These are phyloP conservation scores for Globisporangium spinosum DNA, from an alignment of 352 stramenopile species.

Conservation along the genomic window DNA sequence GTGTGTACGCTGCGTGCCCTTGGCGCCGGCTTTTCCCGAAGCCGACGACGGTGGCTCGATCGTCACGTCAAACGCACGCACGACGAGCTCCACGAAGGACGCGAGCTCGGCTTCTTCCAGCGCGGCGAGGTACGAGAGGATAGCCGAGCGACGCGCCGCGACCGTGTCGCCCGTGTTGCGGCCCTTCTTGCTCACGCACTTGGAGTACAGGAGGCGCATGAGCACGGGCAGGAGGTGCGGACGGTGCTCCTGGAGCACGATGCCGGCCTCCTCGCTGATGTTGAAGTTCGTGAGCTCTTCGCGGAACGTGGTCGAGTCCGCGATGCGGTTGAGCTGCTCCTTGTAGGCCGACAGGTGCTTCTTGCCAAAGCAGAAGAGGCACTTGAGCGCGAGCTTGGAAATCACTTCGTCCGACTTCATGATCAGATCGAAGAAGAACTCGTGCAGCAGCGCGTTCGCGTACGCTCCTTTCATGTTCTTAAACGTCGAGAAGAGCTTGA, in stretches of 20 bases:
- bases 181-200: conserved; percentile 86
- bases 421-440: conserved; percentile 85
- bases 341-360: conserved; percentile 87
- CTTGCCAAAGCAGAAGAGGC: conserved; percentile 81
- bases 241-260: conserved; percentile 82
- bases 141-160: conserved; percentile 78
- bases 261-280: conserved; percentile 57
- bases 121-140: conserved; percentile 87
- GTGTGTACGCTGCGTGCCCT: background rate
- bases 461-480: conserved; percentile 88
- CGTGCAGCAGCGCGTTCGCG: conserved; percentile 69
- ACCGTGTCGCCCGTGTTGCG: conserved; percentile 83
- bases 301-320: conserved; percentile 77
- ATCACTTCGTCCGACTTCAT: conserved; percentile 88
- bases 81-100: conserved; percentile 87
- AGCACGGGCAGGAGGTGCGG: conserved; percentile 78
- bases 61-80: conserved; percentile 79
- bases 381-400: conserved; percentile 84
- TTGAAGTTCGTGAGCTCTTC: conserved; percentile 91
- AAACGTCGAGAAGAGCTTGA: conserved; percentile 80
- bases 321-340: conserved; percentile 76
- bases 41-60: conserved; percentile 21
- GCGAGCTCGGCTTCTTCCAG: conserved; percentile 71
- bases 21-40: background rate
- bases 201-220: conserved; percentile 87